Percentiles rank a stretch among this genome's conserved stretches.
Conservation (phyloP, 352 stramenopile genomes). For the Globisporangium solare region DNA sequence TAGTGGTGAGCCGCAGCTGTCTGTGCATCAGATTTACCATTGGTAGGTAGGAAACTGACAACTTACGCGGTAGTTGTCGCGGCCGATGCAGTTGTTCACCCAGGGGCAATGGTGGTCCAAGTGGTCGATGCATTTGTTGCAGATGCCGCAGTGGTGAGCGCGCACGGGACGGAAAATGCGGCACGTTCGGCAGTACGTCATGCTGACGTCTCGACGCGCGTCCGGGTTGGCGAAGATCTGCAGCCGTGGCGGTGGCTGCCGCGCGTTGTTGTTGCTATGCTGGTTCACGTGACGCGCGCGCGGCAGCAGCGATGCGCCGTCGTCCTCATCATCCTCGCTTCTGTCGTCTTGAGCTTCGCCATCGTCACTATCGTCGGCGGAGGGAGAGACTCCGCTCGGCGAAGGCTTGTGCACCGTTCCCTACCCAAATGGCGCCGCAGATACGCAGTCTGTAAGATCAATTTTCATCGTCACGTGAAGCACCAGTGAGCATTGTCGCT, state of each 20-base stretch:
- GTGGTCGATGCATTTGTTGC: conserved; percentile 89
- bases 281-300: conserved; percentile 16
- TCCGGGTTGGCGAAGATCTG: conserved; percentile 22
- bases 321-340: not conserved
- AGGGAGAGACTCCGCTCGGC: conserved; percentile 1
- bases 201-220: not conserved
- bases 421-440: not conserved
- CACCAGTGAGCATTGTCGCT: conserved; percentile 19
- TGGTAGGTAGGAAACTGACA: not conserved
- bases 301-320: conserved; percentile 17
- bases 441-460: not conserved
- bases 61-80: conserved; percentile 92
- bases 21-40: not conserved
- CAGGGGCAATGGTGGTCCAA: conserved; percentile 98
- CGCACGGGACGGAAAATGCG: conserved; percentile 44
- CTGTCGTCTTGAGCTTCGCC: conserved; percentile 13
- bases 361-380: conserved; percentile 16
- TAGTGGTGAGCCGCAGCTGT: not conserved
- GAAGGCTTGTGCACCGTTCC: conserved; percentile 4
- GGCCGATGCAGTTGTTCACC: conserved; percentile 97
- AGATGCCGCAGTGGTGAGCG: conserved; percentile 78
- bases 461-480: conserved; percentile 13
- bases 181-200: conserved; percentile 50
- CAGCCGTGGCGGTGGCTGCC: conserved; percentile 16
- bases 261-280: not conserved